Base-by-base conservation (phyloP, 495 filamentous ascomycete species). In the Cladorrhinum samala region DNA sequence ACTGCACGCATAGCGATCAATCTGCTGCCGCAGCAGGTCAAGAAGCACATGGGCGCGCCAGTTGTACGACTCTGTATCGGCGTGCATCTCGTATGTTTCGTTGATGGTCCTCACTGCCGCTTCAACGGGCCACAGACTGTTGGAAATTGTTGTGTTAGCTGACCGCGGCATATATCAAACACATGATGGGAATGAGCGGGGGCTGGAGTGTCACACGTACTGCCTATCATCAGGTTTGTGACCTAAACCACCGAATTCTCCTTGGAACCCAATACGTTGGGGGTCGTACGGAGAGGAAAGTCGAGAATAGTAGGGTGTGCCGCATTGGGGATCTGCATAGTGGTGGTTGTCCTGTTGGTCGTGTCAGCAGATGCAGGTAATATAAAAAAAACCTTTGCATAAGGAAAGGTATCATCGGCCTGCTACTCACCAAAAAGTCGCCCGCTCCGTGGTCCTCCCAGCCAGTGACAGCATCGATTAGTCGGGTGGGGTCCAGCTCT, bases 261-360 rank as follows among this genome's bases (percentile, higher is more conserved):
- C 84, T 50, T 86, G 83, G 60, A 86, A 73, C 2, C 78, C 83
- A 38, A 87, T 84, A 0, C 83, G 75, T 13, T 54, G 67, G 9
- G 73, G 65, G 56, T 86, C 82, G 54, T 83, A 83, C 1, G 82
- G 82, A 6, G 71, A 72, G 0, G 78, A 80, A 1, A 61, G 51
- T 33, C 65, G 69, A 2, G 81, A 84, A 63, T 80, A 83, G 60
- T 77, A 84, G 0, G 84, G 84, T 0, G 81, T 78, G 16, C 84
- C 84, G 50, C 84, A 87, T 65, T 86, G 83, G 0, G 84, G 81
- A 56, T 84, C 81, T 2, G 83, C 78, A 61, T 87, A 87, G 61
- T 87, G 82, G 57, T 87, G 83, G 56, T 86, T 86, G 56, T 87
- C 83, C 38, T 80, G 75, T 40, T 33, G 27, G 11, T 33, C 27